Evolutionary conservation across 805 yeast genomes (phyloP).

Genomic region (Cyberlindnera mississippiensis): DNA sequence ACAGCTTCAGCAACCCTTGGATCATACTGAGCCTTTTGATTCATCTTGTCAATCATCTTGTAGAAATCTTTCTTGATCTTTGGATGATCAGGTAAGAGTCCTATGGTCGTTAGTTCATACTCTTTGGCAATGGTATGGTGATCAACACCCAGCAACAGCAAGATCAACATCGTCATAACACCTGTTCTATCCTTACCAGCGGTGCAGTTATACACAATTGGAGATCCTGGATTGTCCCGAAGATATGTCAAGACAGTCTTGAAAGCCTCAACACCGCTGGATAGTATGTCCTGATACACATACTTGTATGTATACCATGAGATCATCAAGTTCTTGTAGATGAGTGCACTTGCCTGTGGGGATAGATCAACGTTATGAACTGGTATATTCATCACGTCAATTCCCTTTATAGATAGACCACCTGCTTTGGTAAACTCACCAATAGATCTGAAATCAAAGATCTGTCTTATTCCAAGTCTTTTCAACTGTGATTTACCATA

Average conservation of each 20-base stretch:
- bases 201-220: conserved; percentile 69
- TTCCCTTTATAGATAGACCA: conserved; percentile 41
- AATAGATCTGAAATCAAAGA: conserved; percentile 67
- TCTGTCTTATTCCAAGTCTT: conserved; percentile 43
- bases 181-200: conserved; percentile 91
- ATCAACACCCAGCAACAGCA: conserved; percentile 63
- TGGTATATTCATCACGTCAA: conserved; percentile 50
- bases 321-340: conserved; percentile 50
- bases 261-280: conserved; percentile 45
- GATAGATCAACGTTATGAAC: conserved; percentile 55
- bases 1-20: conserved; percentile 3
- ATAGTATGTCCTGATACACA: conserved; percentile 58
- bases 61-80: conserved; percentile 23
- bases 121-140: conserved; percentile 63
- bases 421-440: conserved; percentile 50
- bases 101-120: conserved; percentile 69
- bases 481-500: conserved; percentile 40
- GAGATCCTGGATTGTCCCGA: conserved; percentile 47
- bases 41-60: conserved; percentile 11
- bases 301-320: conserved; percentile 60
- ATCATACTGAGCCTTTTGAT: conserved; percentile 3
- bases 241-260: conserved; percentile 49
- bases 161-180: conserved; percentile 60
- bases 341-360: conserved; percentile 58
- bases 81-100: conserved; percentile 46